A percentile compares a stretch with the other conserved stretches of the same genome.
Evolutionary conservation across 352 stramenopile species (phyloP).

Genomic region (Globisporangium parvum): DNA sequence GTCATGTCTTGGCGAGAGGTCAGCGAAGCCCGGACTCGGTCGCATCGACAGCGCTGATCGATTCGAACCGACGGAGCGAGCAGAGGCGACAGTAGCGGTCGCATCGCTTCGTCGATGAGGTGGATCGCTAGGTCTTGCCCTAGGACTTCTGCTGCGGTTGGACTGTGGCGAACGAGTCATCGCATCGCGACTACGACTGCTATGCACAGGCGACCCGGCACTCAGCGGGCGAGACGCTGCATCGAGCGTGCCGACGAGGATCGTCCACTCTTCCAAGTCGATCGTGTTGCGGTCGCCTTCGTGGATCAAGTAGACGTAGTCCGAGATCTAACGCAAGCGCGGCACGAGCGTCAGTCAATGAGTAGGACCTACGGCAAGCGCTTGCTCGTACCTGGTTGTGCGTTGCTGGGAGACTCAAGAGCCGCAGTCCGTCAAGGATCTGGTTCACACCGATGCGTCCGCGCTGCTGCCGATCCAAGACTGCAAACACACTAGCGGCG

Average conservation of each 20-base stretch:
- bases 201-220: background rate
- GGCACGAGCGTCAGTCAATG: background rate
- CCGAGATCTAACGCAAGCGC: slow-evolving; percentile 38
- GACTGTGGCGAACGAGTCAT: background rate
- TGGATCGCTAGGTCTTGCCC: no score
- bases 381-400: slow-evolving; percentile 47
- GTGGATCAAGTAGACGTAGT: slow-evolving; percentile 73
- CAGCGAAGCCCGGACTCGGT: background rate
- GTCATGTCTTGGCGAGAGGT: background rate
- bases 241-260: slow-evolving; percentile 58
- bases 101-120: no score
- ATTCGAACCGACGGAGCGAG: no score
- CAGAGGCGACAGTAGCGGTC: no score
- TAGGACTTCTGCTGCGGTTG: background rate
- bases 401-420: slow-evolving; percentile 48
- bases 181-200: background rate
- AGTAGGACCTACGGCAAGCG: background rate
- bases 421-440: slow-evolving; percentile 44
- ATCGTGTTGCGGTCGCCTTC: slow-evolving; percentile 50
- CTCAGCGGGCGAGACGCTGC: slow-evolving; percentile 38
- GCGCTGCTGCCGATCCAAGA: slow-evolving; percentile 41
- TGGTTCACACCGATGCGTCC: slow-evolving; percentile 45
- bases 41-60: background rate
- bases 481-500: slow-evolving; percentile 36
- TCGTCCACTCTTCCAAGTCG: slow-evolving; percentile 57